Percentiles rank a stretch among this genome's conserved stretches.
Conservation (phyloP, 345 rosid species). For the Linum lewisii region DNA sequence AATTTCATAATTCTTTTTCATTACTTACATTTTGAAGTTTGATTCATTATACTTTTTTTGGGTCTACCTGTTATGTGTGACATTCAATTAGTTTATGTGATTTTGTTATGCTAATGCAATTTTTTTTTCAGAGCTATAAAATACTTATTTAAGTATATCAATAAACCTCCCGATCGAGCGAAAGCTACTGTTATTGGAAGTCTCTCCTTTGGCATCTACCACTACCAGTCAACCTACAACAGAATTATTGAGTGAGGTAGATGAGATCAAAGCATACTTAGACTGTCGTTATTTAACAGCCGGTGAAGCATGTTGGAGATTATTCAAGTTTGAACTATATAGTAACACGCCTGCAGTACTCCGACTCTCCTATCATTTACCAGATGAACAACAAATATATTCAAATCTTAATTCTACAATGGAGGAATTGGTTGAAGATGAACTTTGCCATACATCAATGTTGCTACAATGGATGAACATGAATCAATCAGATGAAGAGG, state of each 20-base stretch:
- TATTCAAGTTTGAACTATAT: slow-evolving; percentile 5
- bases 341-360: background rate
- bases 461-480: slow-evolving; percentile 8
- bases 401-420: background rate
- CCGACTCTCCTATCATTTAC: background rate
- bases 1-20: too few relatives aligned
- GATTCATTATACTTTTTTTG: too few relatives aligned
- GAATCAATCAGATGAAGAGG: background rate
- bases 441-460: background rate
- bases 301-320: slow-evolving; percentile 10
- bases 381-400: background rate
- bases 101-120: too few relatives aligned
- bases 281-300: slow-evolving; percentile 10
- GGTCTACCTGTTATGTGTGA: too few relatives aligned
- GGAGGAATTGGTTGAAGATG: background rate
- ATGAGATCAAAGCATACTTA: slow-evolving; percentile 4
- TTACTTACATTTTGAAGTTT: too few relatives aligned
- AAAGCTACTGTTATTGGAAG: too few relatives aligned
- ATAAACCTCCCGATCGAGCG: background rate
- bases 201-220: too few relatives aligned
- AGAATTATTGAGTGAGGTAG: background rate
- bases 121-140: background rate
- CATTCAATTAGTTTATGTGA: too few relatives aligned
- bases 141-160: slow-evolving; percentile 1
- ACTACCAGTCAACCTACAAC: too few relatives aligned